phyloP scores from a whole-genome alignment of 2,329 filamentous ascomycete species.

The Rosellinia necatrix region DNA sequence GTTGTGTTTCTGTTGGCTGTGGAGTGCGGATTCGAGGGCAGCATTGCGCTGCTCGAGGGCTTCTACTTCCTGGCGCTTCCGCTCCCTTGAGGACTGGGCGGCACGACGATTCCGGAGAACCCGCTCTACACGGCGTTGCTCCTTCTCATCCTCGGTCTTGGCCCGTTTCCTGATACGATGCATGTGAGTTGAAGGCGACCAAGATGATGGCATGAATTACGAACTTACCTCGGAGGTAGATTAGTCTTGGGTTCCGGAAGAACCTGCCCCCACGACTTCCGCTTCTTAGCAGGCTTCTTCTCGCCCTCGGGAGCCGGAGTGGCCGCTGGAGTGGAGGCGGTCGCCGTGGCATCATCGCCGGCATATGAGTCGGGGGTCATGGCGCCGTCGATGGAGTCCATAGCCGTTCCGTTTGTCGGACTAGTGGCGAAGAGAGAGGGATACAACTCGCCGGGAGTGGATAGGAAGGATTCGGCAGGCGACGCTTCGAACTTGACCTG shows the following conservation, averaged over 20 bases:
- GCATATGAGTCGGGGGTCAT: constrained; percentile 52
- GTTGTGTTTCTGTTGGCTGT: constrained; percentile 62
- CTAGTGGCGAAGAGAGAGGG: constrained; percentile 53
- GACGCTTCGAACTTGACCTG: constrained; percentile 58
- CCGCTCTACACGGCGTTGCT: constrained; percentile 94
- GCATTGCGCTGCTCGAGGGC: constrained; percentile 77
- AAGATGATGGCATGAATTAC: background rate
- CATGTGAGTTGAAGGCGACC: too few relatives aligned
- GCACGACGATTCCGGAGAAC: constrained; percentile 95
- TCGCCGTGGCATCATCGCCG: constrained; percentile 32
- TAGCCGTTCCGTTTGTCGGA: constrained; percentile 38
- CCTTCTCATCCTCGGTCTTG: constrained; percentile 98
- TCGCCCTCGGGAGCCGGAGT: constrained; percentile 35
- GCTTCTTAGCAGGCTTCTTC: constrained; percentile 85
- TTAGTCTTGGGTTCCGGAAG: constrained; percentile 96
- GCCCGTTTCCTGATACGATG: constrained; percentile 75
- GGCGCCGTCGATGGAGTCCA: constrained; percentile 52
- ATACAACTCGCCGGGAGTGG: constrained; percentile 54
- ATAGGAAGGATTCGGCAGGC: constrained; percentile 59
- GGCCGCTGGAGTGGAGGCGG: constrained; percentile 25
- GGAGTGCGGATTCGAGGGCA: constrained; percentile 67
- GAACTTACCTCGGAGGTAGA: constrained; percentile 78
- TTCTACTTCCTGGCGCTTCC: constrained; percentile 87
- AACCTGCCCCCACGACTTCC: constrained; percentile 98
- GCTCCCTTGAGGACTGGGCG: constrained; percentile 93